Conservation (phyloP, 192 early-diverging fungal genomes). For the Jimgerdemannia lactiflua region DNA sequence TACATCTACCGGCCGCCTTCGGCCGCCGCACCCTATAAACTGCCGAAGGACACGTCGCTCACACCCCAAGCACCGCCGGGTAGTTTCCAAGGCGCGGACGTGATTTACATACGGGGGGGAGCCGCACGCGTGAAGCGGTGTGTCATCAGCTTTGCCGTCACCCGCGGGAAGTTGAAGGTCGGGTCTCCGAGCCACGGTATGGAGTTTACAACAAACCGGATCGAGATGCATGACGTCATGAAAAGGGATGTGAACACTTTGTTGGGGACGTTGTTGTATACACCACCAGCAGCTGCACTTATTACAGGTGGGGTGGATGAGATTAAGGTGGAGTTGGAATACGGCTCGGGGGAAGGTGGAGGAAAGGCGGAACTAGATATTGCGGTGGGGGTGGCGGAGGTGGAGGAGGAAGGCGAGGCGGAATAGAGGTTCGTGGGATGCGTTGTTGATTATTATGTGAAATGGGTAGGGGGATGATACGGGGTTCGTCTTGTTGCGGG, state of each 20-base stretch:
- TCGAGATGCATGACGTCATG: conserved; percentile 13
- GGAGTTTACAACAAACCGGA: conserved; percentile 14
- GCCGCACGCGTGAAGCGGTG: conserved; percentile 14
- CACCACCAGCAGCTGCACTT: conserved; percentile 10
- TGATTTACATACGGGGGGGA: conserved; percentile 45
- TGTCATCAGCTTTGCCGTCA: conserved; percentile 11
- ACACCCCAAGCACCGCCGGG: conserved; percentile 29
- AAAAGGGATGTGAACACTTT: conserved; percentile 27
- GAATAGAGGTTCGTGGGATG: not conserved
- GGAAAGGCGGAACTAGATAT: not conserved
- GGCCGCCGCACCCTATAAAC: not conserved
- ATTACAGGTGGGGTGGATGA: conserved; percentile 15
- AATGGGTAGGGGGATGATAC: not conserved
- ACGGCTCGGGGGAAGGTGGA: not conserved
- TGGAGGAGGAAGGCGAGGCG: not conserved
- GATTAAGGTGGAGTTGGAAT: not conserved
- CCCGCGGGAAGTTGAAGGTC: conserved; percentile 19
- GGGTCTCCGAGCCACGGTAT: conserved; percentile 9
- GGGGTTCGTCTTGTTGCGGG: not conserved
- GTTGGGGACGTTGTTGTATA: conserved; percentile 25
- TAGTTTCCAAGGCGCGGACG: conserved; percentile 44
- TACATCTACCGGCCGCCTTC: conserved; percentile 20
- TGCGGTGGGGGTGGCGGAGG: not conserved
- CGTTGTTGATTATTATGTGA: not conserved
- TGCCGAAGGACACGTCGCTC: not conserved